These are phyloP conservation scores for Dillenia suffruticosa DNA, from an alignment of 164 flowering plant genomes.

Conservation along the genomic window DNA sequence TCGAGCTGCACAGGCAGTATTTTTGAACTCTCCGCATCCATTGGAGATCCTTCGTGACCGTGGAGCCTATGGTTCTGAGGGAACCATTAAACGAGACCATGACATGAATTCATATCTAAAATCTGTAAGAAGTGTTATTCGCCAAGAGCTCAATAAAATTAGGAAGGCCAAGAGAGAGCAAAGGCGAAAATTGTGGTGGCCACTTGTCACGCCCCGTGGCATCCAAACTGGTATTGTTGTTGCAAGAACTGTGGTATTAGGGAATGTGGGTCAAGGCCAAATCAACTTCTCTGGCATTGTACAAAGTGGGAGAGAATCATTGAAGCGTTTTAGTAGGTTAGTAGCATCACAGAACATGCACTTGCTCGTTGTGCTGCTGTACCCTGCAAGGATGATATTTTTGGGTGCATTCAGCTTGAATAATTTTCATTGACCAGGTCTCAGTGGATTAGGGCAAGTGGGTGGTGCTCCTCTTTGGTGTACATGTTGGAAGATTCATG, in stretches of 20 bases:
- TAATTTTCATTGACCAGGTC: constrained; percentile 9
- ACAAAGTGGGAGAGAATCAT: constrained; percentile 47
- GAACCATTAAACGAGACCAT: constrained; percentile 80
- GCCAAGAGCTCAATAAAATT: constrained; percentile 58
- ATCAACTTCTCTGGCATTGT: constrained; percentile 48
- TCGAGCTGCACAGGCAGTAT: constrained; percentile 54
- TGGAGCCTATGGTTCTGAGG: constrained; percentile 88
- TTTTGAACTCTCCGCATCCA: constrained; percentile 90
- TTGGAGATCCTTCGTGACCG: constrained; percentile 88
- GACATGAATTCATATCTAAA: constrained; percentile 85
- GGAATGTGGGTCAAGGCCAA: constrained; percentile 17
- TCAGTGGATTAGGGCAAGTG: constrained; percentile 1
- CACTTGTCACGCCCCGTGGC: constrained; percentile 39
- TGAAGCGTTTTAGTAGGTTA: constrained; percentile 59
- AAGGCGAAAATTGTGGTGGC: constrained; percentile 71
- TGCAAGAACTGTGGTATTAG: constrained; percentile 14
- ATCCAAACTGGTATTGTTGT: constrained; percentile 18
- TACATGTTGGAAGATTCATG: constrained; percentile 10
- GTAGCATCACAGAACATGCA: constrained; percentile 74
- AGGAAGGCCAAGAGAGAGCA: constrained; percentile 61
- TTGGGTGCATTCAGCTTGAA: constrained; percentile 35
- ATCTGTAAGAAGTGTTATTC: constrained; percentile 56
- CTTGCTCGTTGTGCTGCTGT: constrained; percentile 53
- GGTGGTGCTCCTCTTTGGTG: not conserved
- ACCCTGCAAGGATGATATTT: constrained; percentile 56